Evolutionary conservation across 1,284 basidiomycete genomes (phyloP), one percentile per base, ranked within the genome.

Genomic region (Malassezia brasiliensis): DNA sequence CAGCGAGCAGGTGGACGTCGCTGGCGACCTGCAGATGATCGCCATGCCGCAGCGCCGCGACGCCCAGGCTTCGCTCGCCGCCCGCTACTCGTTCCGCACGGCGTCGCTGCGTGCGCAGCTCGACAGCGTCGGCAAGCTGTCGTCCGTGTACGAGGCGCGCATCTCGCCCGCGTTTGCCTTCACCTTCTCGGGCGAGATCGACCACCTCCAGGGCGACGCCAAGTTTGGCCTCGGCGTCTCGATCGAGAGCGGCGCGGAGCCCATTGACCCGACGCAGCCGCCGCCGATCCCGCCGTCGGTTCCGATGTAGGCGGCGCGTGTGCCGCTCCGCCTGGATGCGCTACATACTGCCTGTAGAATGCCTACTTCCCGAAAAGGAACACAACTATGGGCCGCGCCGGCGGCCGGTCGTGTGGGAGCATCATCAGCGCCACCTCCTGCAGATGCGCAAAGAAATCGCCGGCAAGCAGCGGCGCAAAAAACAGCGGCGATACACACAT

Each of bases 1-100:
- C 54, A 85, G 84, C 76, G 90, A 94, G 57, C 91, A 93, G 78
- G 87, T 99, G n/a, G 93, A 98, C 58, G 90, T 93, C n/a, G 94
- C 88, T 14, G 89, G 90, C 34, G 93, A 98, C 72, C 78, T 99
- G 63, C 85, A 90, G 75, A 77, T 93, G 54, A 81, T 91, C 59
- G 59, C 57, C 9, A 75, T 74, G 46, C 78, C 77, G 19, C 84
- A 88, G 75, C 73, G 74, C 54, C 81, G 94, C 67, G 91, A 96
- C 71, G 93, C 93, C 8, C 79, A 90, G 47, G 87, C 90, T 12
- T 94, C 90, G 19, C 76, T 96, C 19, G 93, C 90, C 49, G 90
- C 90, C 56, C 96, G 94, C 78, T 99, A 93, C 76, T 93, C 96
- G 76, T 85, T 98, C 67, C 83, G 93, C 56, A 84, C 89, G 81